Conservation (phyloP, 495 filamentous ascomycete species). For the Hypoxylon trugodes region DNA sequence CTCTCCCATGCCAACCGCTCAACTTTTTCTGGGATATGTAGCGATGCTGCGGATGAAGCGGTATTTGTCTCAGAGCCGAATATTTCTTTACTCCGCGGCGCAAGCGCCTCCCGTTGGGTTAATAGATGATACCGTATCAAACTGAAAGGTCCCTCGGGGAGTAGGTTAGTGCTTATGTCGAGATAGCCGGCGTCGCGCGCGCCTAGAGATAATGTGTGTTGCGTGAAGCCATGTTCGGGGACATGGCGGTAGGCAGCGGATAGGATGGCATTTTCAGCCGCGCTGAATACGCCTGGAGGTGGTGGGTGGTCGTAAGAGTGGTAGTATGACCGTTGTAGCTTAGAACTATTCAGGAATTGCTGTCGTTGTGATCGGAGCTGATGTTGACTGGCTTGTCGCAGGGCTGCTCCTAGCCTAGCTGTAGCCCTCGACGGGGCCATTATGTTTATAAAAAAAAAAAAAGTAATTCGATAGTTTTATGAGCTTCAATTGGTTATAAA, state of each 20-base stretch:
- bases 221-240: conserved; percentile 82
- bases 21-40: conserved; percentile 58
- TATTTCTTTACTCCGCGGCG: conserved; percentile 39
- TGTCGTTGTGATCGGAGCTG: conserved; percentile 3
- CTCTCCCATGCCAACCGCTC: conserved; percentile 73
- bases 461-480: background rate
- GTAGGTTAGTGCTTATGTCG: conserved; percentile 82
- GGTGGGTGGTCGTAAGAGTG: conserved; percentile 75
- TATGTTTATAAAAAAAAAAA: background rate
- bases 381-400: conserved; percentile 6
- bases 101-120: conserved; percentile 62
- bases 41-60: conserved; percentile 43
- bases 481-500: background rate
- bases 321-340: conserved; percentile 66
- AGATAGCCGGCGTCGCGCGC: conserved; percentile 85
- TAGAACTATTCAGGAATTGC: too few species aligned
- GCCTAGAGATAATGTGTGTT: conserved; percentile 73
- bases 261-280: conserved; percentile 80
- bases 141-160: conserved; percentile 81
- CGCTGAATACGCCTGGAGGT: conserved; percentile 68
- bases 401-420: conserved; percentile 1
- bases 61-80: conserved; percentile 34
- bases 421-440: conserved; percentile 26
- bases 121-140: conserved; percentile 84
- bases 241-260: conserved; percentile 80